Percentiles rank a stretch among this genome's conserved stretches.
phyloP scores from a whole-genome alignment of 768 basidiomycete genomes.

The Amanita polypyramis region DNA sequence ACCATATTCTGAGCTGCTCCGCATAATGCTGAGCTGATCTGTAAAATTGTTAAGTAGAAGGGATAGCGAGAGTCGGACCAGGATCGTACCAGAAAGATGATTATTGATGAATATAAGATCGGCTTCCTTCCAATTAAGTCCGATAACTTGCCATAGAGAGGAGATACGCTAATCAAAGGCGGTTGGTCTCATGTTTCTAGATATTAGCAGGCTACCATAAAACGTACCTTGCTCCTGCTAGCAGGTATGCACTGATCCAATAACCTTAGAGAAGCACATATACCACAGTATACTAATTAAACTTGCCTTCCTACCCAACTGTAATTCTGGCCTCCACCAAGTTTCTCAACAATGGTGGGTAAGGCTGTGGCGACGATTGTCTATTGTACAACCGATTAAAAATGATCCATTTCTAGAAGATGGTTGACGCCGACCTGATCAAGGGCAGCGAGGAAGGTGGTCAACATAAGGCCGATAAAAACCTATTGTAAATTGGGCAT shows the following conservation, averaged over 20 bases:
- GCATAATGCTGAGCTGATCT: constrained; percentile 75
- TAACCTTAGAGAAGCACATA: constrained; percentile 6
- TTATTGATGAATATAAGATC: constrained; percentile 54
- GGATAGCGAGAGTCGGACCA: neutral
- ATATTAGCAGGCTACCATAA: neutral
- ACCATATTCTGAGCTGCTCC: constrained; percentile 73
- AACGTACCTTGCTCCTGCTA: constrained; percentile 43
- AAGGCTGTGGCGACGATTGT: constrained; percentile 69
- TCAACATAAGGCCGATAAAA: constrained; percentile 34
- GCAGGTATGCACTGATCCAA: constrained; percentile 55
- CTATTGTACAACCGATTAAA: constrained; percentile 18
- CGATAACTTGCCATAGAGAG: constrained; percentile 72
- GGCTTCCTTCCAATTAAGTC: constrained; percentile 54
- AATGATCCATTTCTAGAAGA: neutral
- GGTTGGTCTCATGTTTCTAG: neutral
- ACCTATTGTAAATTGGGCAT: constrained; percentile 22
- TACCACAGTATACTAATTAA: constrained; percentile 15
- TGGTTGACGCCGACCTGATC: constrained; percentile 36
- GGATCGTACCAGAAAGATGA: constrained; percentile 48
- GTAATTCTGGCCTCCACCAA: constrained; percentile 54
- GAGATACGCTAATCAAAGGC: constrained; percentile 35
- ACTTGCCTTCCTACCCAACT: constrained; percentile 60
- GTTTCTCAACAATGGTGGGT: constrained; percentile 57
- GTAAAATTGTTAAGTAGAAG: neutral
- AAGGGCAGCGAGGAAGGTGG: constrained; percentile 41